Conservation (phyloP, 2,329 filamentous ascomycete species). For the Calcarisporium arbuscula region DNA sequence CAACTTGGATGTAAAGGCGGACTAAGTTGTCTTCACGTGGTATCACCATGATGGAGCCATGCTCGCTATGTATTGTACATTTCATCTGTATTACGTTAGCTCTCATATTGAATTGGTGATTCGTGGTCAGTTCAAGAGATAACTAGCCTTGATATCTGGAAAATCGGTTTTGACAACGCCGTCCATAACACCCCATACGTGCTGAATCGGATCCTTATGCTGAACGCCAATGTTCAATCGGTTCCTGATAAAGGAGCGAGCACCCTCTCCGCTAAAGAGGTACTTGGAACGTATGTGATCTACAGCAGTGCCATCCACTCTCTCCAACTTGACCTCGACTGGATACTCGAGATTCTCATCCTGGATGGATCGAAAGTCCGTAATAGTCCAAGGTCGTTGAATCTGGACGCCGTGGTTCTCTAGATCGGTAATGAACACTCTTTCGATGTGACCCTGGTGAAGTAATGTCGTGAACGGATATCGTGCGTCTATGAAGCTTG, state of each 20-base stretch:
- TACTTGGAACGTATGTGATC: slow-evolving; percentile 67
- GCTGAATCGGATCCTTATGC: slow-evolving; percentile 61
- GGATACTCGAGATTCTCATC: slow-evolving; percentile 59
- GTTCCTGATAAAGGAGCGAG: slow-evolving; percentile 58
- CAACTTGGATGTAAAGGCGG: slow-evolving; percentile 63
- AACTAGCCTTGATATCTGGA: slow-evolving; percentile 63
- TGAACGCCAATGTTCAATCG: slow-evolving; percentile 65
- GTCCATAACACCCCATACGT: slow-evolving; percentile 74
- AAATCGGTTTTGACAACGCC: slow-evolving; percentile 67
- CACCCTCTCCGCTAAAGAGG: slow-evolving; percentile 65
- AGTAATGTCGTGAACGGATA: slow-evolving; percentile 66
- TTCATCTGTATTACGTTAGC: slow-evolving; percentile 48
- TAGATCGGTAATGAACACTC: slow-evolving; percentile 61
- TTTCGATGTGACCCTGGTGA: slow-evolving; percentile 66
- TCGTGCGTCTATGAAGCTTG: slow-evolving; percentile 69
- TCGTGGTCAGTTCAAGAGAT: not conserved
- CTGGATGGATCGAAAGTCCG: slow-evolving; percentile 53
- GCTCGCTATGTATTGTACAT: slow-evolving; percentile 67
- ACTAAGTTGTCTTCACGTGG: slow-evolving; percentile 65
- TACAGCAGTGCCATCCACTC: slow-evolving; percentile 63
- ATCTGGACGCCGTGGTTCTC: slow-evolving; percentile 54
- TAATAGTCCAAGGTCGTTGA: slow-evolving; percentile 60
- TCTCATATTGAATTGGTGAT: no score
- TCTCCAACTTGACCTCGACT: slow-evolving; percentile 70
- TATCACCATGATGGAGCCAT: slow-evolving; percentile 75